Base-by-base conservation (phyloP, 2,329 filamentous ascomycete species). In the Aspergillus amoenus region DNA sequence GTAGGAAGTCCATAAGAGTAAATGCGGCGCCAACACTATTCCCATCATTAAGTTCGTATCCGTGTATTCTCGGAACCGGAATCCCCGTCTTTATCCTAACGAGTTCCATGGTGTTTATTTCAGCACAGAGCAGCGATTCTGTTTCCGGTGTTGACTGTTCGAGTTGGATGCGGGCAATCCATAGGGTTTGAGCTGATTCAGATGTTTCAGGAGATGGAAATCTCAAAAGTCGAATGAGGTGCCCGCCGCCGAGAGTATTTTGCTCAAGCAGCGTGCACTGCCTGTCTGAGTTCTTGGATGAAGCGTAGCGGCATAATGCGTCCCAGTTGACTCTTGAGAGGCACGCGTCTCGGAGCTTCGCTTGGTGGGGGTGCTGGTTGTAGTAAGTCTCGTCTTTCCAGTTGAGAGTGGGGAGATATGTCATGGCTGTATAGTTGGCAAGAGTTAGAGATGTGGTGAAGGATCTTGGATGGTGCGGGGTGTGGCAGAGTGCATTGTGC, bases 1-100 rank as follows among this genome's bases (percentile, higher is more conserved):
- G 49, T 68, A 52, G 55, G 60, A 71, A 37, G 64, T 65, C 55
- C 65, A 73, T 70, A 18, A 74, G 55, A 4, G 70, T 66, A 52
- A 68, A 73, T 3, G 70, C 64, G 5, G 64, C 64, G 4, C 68
- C 63, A 15, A 67, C 59, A 4, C 46, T 22, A 48, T 71, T 71
- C 6, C 58, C 11, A 32, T 57, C 42, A 5, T 32, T 13, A 40
- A 47, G 15, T 17, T 57, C n/a, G 15, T 52, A 57, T 6, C 48
- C 48, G 48, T 43, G 52, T 17, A 57, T 41, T 3, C 42, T 17
- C 2, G 55, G 55, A 5, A 57, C 18, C 2, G 42, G 34, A 34
- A 48, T 8, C 11, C 15, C 32, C 2, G 48, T 37, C 15, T 37
- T 41, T 1, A 21, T 37, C 9, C 34, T 39, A 6, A 57, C 17